phyloP scores from a whole-genome alignment of 75 land plant species.

The Azolla pinnata region DNA sequence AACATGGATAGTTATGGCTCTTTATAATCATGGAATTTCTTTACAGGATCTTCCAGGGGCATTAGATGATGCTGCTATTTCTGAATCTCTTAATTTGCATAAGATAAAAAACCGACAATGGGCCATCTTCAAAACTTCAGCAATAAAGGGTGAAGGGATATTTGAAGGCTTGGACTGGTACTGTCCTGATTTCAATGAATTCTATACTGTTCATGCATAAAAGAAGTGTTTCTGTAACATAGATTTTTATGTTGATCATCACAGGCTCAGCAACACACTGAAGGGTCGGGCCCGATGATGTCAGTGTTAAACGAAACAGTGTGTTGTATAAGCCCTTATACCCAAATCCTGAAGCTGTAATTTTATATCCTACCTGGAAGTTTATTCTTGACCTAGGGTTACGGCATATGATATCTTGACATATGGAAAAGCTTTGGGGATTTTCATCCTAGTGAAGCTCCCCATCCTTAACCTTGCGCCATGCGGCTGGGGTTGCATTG shows the following conservation, averaged over 20 bases:
- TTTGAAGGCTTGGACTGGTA: constrained; percentile 99
- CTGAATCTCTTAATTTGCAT: constrained; percentile 81
- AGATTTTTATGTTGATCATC: neutral
- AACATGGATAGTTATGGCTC: neutral
- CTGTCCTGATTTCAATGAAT: neutral
- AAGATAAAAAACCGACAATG: constrained; percentile 91
- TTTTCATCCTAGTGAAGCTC: too few relatives aligned
- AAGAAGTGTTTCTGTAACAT: neutral
- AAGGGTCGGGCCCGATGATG: constrained; percentile 1
- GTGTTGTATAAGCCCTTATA: too few relatives aligned
- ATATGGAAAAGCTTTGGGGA: too few relatives aligned
- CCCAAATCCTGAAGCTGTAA: too few relatives aligned
- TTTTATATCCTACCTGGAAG: too few relatives aligned
- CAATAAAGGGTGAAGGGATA: constrained; percentile 90
- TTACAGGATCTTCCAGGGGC: constrained; percentile 94
- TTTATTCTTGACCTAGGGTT: too few relatives aligned
- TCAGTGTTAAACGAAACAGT: too few relatives aligned
- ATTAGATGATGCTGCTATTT: constrained; percentile 86
- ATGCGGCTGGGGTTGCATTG: too few relatives aligned
- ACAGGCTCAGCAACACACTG: constrained; percentile 1
- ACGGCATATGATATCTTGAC: too few relatives aligned
- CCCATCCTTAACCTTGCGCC: too few relatives aligned
- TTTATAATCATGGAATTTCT: neutral
- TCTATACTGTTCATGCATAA: neutral
- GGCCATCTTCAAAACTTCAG: constrained; percentile 94